These are phyloP conservation scores for Pythium vanterpoolii DNA, from an alignment of 352 stramenopile species.

Conservation along the genomic window DNA sequence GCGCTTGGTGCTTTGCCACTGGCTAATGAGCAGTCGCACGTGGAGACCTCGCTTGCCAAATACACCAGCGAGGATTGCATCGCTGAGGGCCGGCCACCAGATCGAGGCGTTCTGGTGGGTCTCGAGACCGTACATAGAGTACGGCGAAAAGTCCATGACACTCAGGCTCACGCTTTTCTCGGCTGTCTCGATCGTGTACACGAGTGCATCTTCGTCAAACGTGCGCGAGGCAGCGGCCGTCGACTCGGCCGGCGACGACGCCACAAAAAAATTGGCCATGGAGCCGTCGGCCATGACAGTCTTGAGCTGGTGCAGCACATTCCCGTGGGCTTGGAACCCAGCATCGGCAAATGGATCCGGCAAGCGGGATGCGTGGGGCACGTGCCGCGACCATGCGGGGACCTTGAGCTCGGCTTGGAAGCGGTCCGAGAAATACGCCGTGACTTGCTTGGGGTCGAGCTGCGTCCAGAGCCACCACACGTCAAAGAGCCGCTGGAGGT, in stretches of 20 bases:
- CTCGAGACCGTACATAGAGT: conserved; percentile 55
- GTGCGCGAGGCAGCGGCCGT: conserved; percentile 43
- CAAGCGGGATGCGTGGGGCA: conserved; percentile 29
- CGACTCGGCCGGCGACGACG: conserved; percentile 57
- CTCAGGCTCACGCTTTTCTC: conserved; percentile 56
- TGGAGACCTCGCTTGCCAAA: conserved; percentile 51
- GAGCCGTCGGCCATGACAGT: conserved; percentile 20
- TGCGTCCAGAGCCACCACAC: conserved; percentile 68
- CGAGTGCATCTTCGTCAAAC: conserved; percentile 69
- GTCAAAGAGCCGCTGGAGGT: conserved; percentile 66
- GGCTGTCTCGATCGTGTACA: conserved; percentile 70
- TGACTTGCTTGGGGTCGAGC: conserved; percentile 18
- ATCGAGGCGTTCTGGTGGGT: conserved; percentile 43
- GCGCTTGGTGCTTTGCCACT: conserved; percentile 66
- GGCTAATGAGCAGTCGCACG: conserved; percentile 66
- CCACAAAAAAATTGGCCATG: conserved; percentile 46
- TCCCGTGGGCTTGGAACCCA: conserved; percentile 38
- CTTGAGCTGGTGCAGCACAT: conserved; percentile 55
- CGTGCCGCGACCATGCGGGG: conserved; percentile 53
- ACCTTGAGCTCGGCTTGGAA: conserved; percentile 61
- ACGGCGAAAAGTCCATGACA: conserved; percentile 82
- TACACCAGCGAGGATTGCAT: conserved; percentile 54
- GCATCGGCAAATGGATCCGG: conserved; percentile 51
- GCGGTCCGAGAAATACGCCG: conserved; percentile 47
- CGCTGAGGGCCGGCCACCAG: conserved; percentile 60